These are phyloP conservation scores for Amaranthus palmeri DNA, from an alignment of 148 eudicot genomes.

Conservation along the genomic window DNA sequence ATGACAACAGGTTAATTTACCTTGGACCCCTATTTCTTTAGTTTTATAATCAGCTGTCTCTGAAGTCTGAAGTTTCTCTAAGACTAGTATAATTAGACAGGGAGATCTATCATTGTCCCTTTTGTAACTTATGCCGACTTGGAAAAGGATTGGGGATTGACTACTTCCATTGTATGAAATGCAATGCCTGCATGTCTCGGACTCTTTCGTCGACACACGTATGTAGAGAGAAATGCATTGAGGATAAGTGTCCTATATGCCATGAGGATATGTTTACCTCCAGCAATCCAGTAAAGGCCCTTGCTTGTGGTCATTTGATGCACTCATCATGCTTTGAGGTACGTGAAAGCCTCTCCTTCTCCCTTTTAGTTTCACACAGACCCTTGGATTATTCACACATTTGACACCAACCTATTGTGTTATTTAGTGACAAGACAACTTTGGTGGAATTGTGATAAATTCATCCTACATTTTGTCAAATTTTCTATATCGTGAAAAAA, in stretches of 20 bases:
- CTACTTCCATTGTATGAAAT: conserved; percentile 91
- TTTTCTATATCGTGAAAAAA: no score
- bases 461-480: no score
- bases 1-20: conserved; percentile 71
- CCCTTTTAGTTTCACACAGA: not conserved
- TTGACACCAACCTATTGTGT: no score
- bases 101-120: conserved; percentile 94
- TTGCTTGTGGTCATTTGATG: conserved; percentile 94
- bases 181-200: conserved; percentile 89
- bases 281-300: conserved; percentile 70
- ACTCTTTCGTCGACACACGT: conserved; percentile 48
- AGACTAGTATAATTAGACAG: conserved; percentile 46
- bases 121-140: conserved; percentile 88
- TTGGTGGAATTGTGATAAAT: no score
- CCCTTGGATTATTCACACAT: not conserved
- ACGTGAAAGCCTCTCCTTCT: not conserved
- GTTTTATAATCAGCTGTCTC: not conserved
- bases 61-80: conserved; percentile 13
- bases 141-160: conserved; percentile 95
- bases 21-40: not conserved
- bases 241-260: conserved; percentile 92
- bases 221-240: conserved; percentile 81
- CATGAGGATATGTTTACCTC: conserved; percentile 86
- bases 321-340: conserved; percentile 97
- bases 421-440: no score